Evolutionary conservation across 1,284 basidiomycete species (phyloP), one percentile per base, ranked within the genome.

Genomic region (Earliella scabrosa): DNA sequence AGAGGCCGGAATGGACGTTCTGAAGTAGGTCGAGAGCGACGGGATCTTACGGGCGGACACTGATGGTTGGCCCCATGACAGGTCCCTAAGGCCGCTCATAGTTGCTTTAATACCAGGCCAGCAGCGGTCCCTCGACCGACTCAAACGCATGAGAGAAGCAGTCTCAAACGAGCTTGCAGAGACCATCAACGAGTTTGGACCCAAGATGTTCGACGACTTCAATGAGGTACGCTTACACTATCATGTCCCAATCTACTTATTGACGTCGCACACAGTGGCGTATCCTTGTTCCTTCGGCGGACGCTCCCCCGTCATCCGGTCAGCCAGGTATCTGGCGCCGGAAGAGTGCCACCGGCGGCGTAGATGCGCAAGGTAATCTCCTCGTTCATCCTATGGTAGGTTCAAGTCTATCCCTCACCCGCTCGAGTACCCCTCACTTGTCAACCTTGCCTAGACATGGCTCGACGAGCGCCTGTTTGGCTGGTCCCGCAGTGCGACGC

Each of bases 1-100:
- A 44, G 97, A 99, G 74, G 97, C 97, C 18, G 97, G 97, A 34
- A 91, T 98, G 86, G 97, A 99, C 70, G 95, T 99, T 32, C 82
- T 97, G 63, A 99, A 99, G 94, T 97, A 60, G 63, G 82, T 67
- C n/a, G 58, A 75, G 78, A 52, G 71, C 79, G 79, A 72, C 77
- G 38, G 40, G 34, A 46, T 47, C 52, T 39, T 20, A 29, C 45
- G 40, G 58, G 47, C n/a, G 54, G 50, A 38, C 43, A 47, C 43
- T 54, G 32, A 60, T 40, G 20, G 11, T 51, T 48, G 39, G 29
- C 54, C 20, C 61, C 29, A 48, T 56, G 54, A 47, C 27, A 97
- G 94, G 73, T 97, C 95, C 24, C 80, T 99, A 18, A 87, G 93
- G 34, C 97, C 97, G 11, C 82, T 99, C 52, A 81, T 99, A 65